Base-by-base conservation (phyloP, 2,329 filamentous ascomycete genomes). In the Pyricularia sp. region DNA sequence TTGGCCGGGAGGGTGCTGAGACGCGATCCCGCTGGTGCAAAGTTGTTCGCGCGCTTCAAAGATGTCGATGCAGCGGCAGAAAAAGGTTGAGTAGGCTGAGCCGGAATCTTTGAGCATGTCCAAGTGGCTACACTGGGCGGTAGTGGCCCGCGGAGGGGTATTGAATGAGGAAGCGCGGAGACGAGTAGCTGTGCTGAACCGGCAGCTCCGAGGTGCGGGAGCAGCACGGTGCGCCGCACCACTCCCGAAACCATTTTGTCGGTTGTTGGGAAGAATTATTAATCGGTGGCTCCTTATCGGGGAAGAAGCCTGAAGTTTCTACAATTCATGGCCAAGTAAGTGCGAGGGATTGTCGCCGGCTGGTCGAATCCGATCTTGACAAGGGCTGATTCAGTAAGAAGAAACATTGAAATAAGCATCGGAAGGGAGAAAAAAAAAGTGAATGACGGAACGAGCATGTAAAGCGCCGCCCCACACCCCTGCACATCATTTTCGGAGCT, bases 231-330 rank as follows among this genome's bases (percentile, higher is more conserved):
- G 75, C 81, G 81, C 73, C 82, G 83, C 74, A 82, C 78, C 70
- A 74, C 79, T 77, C 81, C 82, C 78, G 81, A 79, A 77, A 80
- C 80, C 83, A 85, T 85, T 73, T 73, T 80, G 75, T 71, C 70
- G 25, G 42, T 28, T 31, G 23, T 26, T 50, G 1, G 36, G 33
- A 28, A 30, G 25, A 23, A 50, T 20, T 50, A 31, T 23, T 25
- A 61, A 61, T 36, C n/a, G 25, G 28, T 23, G 42, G 65, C 65
- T 55, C 65, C 65, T 66, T 66, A 66, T 36, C 65, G 42, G 23
- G 23, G 65, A 33, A 64, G 66, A 68, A 28, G 58, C 30, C 42
- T 58, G 61, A 12, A 33, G 66, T n/a, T 68, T 30, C 55, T 67
- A 31, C 26, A 55, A 67, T 66, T 55, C 65, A 66, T 66, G 65